Evolutionary conservation across 2,329 filamentous ascomycete genomes (phyloP), one percentile per base, ranked within the genome.

Genomic region (Zasmidium citrigriseum): DNA sequence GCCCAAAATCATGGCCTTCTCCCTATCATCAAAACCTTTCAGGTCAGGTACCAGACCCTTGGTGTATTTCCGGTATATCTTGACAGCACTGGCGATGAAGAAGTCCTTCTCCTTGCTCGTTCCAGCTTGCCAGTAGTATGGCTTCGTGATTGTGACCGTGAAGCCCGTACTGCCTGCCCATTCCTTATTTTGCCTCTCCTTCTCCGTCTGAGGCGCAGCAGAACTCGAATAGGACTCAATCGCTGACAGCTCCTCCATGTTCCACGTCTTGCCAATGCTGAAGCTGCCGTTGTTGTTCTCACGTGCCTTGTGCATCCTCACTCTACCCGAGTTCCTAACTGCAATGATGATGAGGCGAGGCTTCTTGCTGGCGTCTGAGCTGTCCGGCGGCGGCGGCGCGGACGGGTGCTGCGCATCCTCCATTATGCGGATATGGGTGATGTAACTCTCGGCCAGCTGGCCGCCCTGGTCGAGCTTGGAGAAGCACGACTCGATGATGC

Each of bases 221-320:
- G 64, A 34, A 2, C 60, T 61, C 70, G 73, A 88, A 71, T 88
- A 98, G 23, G 91, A 95, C 73, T 96, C 89, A 64, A 99, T 90
- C 47, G 84, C 83, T 3, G 85, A 84, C 50, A 99, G 79, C 72
- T 99, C 95, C 75, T 98, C 93, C 66, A 99, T 84, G 73, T 93
- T 90, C 95, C 95, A 99, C 2, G 95, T 96, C 78, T 99, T 99
- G 65, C 95, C 95, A 66, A 99, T 96, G 20, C 93, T 98, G 75
- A 97, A 99, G 22, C 90, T 87, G 56, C 92, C 92, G 74, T 96
- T 97, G 56, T 85, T 82, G 73, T 99, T 99, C 78, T 99, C 95
- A 68, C 96, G 89, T 58, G 92, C 93, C 77, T 99, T 99, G 81
- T 99, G 95, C 80, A 99, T 87, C 70, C 93, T 90, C 51, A 99